Evolutionary conservation across 805 yeast species (phyloP).

Genomic region (Monosporozyma siamensis): DNA sequence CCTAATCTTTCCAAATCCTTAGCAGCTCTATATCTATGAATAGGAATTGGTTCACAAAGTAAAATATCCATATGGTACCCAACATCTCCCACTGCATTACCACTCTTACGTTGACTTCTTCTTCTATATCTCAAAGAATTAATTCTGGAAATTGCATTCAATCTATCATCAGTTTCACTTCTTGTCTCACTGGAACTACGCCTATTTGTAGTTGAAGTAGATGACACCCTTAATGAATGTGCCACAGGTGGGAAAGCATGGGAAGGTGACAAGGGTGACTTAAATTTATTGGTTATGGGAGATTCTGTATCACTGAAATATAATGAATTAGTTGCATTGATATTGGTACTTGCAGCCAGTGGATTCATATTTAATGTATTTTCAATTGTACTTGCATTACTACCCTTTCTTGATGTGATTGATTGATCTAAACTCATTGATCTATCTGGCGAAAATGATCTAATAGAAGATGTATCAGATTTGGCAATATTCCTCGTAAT

Average conservation of each 20-base stretch:
- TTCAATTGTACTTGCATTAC: constrained; percentile 11
- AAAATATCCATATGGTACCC: constrained; percentile 48
- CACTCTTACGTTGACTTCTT: constrained; percentile 22
- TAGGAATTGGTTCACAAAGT: constrained; percentile 81
- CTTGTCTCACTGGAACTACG: constrained; percentile 15
- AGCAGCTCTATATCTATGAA: constrained; percentile 58
- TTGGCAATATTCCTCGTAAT: constrained; percentile 10
- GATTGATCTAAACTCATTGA: constrained; percentile 14
- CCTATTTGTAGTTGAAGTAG: constrained; percentile 26
- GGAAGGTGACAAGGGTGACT: constrained; percentile 25
- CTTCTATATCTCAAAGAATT: constrained; percentile 22
- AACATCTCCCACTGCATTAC: constrained; percentile 15
- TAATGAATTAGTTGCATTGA: constrained; percentile 1
- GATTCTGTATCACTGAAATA: constrained; percentile 18
- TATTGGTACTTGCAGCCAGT: background rate
- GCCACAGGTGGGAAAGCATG: background rate
- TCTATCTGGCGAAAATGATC: constrained; percentile 24
- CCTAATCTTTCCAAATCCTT: constrained; percentile 59
- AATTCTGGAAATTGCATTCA: constrained; percentile 23
- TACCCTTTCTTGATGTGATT: constrained; percentile 15
- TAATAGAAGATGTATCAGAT: constrained; percentile 21
- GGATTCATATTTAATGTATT: constrained; percentile 4
- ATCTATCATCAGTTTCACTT: constrained; percentile 15
- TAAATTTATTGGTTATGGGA: constrained; percentile 17
- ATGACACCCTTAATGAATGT: constrained; percentile 19